These are phyloP conservation scores for Thielaviopsis euricoi DNA, from an alignment of 2,329 filamentous ascomycete genomes.

Conservation along the genomic window DNA sequence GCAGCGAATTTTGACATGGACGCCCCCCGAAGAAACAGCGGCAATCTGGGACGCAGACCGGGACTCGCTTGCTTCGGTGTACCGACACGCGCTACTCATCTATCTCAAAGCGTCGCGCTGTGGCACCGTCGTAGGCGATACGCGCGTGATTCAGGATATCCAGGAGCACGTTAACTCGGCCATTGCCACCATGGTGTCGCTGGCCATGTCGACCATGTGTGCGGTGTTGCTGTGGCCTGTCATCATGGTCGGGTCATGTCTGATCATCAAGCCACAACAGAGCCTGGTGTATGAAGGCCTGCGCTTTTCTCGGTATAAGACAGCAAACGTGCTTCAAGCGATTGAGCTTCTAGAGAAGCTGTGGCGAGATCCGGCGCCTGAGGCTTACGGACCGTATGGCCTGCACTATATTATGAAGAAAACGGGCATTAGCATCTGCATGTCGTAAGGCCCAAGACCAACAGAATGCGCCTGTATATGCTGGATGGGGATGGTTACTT, in stretches of 20 bases:
- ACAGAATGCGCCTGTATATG: no score
- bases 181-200: conserved; percentile 10
- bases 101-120: conserved; percentile 10
- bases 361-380: conserved; percentile 10
- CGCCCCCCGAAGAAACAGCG: conserved; percentile 3
- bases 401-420: conserved; percentile 12
- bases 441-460: conserved; percentile 5
- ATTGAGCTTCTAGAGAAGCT: conserved; percentile 11
- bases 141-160: conserved; percentile 8
- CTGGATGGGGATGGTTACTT: neutral
- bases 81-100: conserved; percentile 6
- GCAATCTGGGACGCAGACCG: conserved; percentile 10
- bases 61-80: conserved; percentile 10
- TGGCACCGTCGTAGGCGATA: conserved; percentile 7
- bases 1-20: conserved; percentile 8
- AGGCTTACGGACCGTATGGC: conserved; percentile 11
- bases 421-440: conserved; percentile 11
- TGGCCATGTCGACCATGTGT: conserved; percentile 11
- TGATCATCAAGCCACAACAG: conserved; percentile 12
- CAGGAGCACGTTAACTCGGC: conserved; percentile 11
- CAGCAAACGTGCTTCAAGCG: conserved; percentile 10
- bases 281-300: conserved; percentile 12
- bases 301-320: conserved; percentile 10
- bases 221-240: conserved; percentile 10
- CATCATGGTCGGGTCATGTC: conserved; percentile 10